Evolutionary conservation across 1,284 basidiomycete genomes (phyloP), one percentile per base, ranked within the genome.

Genomic region (Ganoderma boninense): DNA sequence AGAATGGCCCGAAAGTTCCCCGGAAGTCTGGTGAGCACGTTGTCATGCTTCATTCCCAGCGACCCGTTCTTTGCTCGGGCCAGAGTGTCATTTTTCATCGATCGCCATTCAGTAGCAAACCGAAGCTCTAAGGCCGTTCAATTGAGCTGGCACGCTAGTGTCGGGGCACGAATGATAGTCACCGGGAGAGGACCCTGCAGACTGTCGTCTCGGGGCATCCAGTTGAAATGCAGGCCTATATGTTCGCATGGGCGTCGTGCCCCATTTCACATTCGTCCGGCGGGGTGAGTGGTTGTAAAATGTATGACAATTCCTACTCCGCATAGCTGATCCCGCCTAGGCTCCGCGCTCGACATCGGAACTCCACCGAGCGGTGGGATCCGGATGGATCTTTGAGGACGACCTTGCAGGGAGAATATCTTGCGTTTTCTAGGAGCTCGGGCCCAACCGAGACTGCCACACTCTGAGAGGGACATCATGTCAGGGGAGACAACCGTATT

Each of bases 11-110:
- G 66, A 44, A 67, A 20, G 18, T 54, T 64, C 62, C 69, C 68
- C n/a, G 74, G 70, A 52, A 77, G 70, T 14, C 73, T 69, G 35
- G 75, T 59, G 40, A 78, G 43, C 63, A 70, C 14, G 52, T 77
- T 73, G 29, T 76, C 76, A 42, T 78, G 71, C 62, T 71, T 66
- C 70, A 77, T 74, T 14, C 74, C 77, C 52, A 80, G 49, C 11
- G 23, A 52, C 49, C 49, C 23, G 49, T 52, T 13, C 23, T 49
- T 49, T 49, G 46, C 7, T 49, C n/a, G 20, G 46, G 49, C 23
- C 13, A 57, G 29, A 26, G 54, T 16, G 54, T 35, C 49, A 26
- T 23, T 26, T 52, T 23, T 5, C 49, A 52, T 52, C 49, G 49
- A 52, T 52, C 49, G 26, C 23, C 49, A 52, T 52, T 52, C 49